Evolutionary conservation across 768 basidiomycete species (phyloP), one percentile per base, ranked within the genome.

Genomic region (Sarcomyxa edulis): DNA sequence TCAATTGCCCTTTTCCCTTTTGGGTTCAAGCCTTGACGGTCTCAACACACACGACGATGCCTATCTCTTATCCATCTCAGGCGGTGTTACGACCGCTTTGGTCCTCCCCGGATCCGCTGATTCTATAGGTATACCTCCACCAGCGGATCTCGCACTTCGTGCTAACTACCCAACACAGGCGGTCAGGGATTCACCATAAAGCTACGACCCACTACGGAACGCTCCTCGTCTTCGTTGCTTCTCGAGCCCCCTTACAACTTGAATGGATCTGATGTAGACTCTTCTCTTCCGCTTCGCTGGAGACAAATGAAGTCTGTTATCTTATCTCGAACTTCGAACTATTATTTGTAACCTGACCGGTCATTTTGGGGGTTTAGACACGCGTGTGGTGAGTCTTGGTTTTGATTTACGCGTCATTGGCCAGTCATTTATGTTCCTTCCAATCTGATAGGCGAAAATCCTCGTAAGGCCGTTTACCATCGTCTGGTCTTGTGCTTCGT

Each of bases 131-230:
- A 18, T 6, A 12, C 11, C 6, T 34, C 16, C 6, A n/a, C 33
- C 7, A 14, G 7, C 5, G 16, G 8, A 25, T 34, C 16, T 14
- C 4, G 15, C 6, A 14, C 14, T 35, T 14, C 10, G 18, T 6
- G 24, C 18, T 39, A 15, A 15, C 21, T 15, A 20, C n/a, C 16
- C 32, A 19, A 2, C 15, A 34, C 29, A 39, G 38, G 83, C 33
- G 85, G 85, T 0, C 84, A 86, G 53, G 87, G 79, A 0, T 84
- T 78, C 55, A 70, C 77, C 20, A 82, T 92, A 47, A 94, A 92
- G 60, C 73, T 87, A 19, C 76, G 90, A 12, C 71, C 72, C 39
- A 88, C 88, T 0, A 50, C 62, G 4, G 85, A 87, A 45, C 76
- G 80, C 31, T 81, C 82, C 0, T 72, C 88, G 2, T 73, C 76